Percentiles rank a stretch among this genome's conserved stretches.
phyloP scores from a whole-genome alignment of 129 eudicot species.

The sunflower (Helianthus annuus) region DNA sequence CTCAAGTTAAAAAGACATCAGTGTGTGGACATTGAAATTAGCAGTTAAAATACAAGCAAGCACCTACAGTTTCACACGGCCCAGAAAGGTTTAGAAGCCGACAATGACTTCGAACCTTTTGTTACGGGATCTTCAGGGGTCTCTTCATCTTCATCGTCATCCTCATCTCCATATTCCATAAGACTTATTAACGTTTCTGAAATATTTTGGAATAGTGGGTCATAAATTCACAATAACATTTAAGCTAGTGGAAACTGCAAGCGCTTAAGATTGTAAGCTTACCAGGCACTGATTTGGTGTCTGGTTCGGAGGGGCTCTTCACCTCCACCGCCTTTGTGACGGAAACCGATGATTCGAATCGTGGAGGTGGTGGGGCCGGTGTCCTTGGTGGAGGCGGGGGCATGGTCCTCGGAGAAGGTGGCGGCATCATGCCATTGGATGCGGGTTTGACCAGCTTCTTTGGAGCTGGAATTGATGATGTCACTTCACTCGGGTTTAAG shows the following conservation, averaged over 20 bases:
- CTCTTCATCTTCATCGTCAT: slow-evolving; percentile 57
- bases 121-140: slow-evolving; percentile 24
- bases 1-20: slow-evolving; percentile 5
- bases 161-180: slow-evolving; percentile 91
- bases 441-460: slow-evolving; percentile 47
- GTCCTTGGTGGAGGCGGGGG: slow-evolving; percentile 30
- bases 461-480: slow-evolving; percentile 50
- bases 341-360: slow-evolving; percentile 32
- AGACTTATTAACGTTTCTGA: slow-evolving; percentile 76
- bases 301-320: slow-evolving; percentile 31
- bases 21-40: slow-evolving; percentile 10
- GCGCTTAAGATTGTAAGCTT: slow-evolving; percentile 11
- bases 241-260: background rate
- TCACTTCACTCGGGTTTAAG: slow-evolving; percentile 40
- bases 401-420: slow-evolving; percentile 24
- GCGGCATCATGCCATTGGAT: slow-evolving; percentile 46
- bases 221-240: background rate
- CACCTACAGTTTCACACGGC: slow-evolving; percentile 48
- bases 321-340: slow-evolving; percentile 31
- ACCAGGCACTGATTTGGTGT: slow-evolving; percentile 70
- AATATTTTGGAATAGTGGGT: slow-evolving; percentile 1
- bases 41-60: slow-evolving; percentile 19
- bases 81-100: slow-evolving; percentile 75
- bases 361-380: slow-evolving; percentile 35
- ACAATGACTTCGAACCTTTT: slow-evolving; percentile 28